phyloP scores from a whole-genome alignment of 768 basidiomycete species.

The Fomitopsis pulvina region DNA sequence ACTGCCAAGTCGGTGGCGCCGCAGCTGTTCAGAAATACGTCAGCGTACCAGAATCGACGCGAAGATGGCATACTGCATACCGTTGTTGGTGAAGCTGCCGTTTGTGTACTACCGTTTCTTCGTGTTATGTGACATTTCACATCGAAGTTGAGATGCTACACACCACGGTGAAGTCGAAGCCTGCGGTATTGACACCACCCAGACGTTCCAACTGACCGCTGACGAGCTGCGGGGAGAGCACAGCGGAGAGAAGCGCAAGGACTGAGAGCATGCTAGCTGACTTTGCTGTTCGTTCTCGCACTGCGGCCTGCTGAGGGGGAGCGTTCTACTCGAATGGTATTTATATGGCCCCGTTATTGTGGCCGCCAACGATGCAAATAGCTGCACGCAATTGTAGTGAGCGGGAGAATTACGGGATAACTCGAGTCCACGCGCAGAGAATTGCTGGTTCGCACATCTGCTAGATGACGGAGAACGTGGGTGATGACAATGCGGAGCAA shows the following conservation, averaged over 20 bases:
- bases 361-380: background rate
- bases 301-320: background rate
- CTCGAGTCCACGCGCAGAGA: background rate
- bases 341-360: constrained; percentile 3
- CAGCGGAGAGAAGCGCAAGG: constrained; percentile 18
- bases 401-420: constrained; percentile 11
- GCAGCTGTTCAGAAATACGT: constrained; percentile 13
- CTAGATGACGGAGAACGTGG: background rate
- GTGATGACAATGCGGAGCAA: background rate
- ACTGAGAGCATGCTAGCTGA: constrained; percentile 20
- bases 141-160: constrained; percentile 4
- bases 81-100: constrained; percentile 36
- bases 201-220: constrained; percentile 28
- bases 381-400: background rate
- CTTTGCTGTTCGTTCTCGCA: background rate
- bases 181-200: constrained; percentile 44
- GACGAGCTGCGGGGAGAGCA: constrained; percentile 17
- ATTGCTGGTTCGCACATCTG: background rate
- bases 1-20: constrained; percentile 37
- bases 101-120: constrained; percentile 34
- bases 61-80: background rate
- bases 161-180: constrained; percentile 40
- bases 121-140: background rate
- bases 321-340: background rate
- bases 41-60: background rate